A percentile compares a stretch with the other conserved stretches of the same genome.
Evolutionary conservation across 208 protist genomes (phyloP).

Genomic region (Zelonia costaricensis): DNA sequence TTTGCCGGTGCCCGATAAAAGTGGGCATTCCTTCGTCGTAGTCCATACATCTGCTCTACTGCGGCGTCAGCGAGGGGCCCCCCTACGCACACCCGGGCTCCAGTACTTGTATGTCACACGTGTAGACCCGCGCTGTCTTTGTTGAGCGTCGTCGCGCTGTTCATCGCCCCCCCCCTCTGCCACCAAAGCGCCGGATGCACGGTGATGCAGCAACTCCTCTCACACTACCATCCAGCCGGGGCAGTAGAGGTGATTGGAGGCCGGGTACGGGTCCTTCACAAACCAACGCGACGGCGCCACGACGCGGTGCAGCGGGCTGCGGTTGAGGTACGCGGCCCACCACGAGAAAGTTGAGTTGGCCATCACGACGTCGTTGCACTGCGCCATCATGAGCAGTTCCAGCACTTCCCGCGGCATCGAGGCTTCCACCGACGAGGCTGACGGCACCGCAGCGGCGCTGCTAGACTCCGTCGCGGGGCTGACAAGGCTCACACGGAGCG

Average conservation of each 20-base stretch:
- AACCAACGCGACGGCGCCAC: conserved; percentile 82
- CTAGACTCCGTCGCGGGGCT: conserved; percentile 13
- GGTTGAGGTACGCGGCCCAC: conserved; percentile 86
- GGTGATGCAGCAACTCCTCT: neutral
- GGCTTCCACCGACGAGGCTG: neutral
- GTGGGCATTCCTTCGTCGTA: too few relatives aligned
- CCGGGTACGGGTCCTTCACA: conserved; percentile 70
- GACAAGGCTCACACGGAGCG: conserved; percentile 52
- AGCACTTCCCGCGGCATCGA: conserved; percentile 56
- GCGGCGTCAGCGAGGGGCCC: too few relatives aligned
- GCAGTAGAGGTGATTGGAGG: conserved; percentile 79
- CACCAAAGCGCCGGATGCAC: too few relatives aligned
- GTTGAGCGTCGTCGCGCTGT: too few relatives aligned
- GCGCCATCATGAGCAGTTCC: conserved; percentile 80
- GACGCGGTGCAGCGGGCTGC: conserved; percentile 52
- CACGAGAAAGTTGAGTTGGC: conserved; percentile 89
- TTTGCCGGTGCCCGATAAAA: too few relatives aligned
- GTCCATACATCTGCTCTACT: too few relatives aligned
- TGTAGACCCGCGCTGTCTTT: too few relatives aligned
- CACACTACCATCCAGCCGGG: conserved; percentile 71
- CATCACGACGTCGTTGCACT: conserved; percentile 88
- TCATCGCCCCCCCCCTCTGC: too few relatives aligned
- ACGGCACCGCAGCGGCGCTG: neutral
- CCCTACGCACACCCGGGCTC: too few relatives aligned
- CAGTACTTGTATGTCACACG: too few relatives aligned